Evolutionary conservation across 73 alveolate species (phyloP).

Genomic region (Uronychia setigera): DNA sequence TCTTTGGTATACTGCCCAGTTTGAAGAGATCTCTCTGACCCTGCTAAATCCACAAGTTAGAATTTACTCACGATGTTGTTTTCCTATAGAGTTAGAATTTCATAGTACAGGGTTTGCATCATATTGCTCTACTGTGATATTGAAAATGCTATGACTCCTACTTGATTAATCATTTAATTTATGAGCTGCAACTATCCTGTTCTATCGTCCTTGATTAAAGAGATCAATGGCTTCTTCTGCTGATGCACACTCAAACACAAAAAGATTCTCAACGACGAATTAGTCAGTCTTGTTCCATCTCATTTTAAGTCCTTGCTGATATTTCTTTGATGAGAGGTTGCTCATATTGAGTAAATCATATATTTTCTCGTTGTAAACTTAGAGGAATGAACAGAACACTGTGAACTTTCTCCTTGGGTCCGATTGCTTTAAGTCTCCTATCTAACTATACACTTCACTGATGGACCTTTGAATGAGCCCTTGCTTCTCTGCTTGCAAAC

Average conservation of each 20-base stretch:
- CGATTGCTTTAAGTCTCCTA: too few species aligned
- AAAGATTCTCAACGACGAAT: constrained; percentile 73
- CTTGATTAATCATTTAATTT: constrained; percentile 65
- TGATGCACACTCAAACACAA: constrained; percentile 60
- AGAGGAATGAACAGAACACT: constrained; percentile 41
- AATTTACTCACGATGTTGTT: constrained; percentile 76
- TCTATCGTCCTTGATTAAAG: constrained; percentile 65
- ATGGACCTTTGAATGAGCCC: too few species aligned
- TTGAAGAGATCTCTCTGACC: constrained; percentile 84
- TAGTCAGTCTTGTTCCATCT: constrained; percentile 71
- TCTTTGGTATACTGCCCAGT: constrained; percentile 84
- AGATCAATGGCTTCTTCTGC: constrained; percentile 67
- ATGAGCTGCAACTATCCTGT: constrained; percentile 75
- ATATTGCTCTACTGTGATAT: constrained; percentile 84
- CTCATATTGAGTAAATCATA: constrained; percentile 68
- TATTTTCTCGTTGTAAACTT: constrained; percentile 79
- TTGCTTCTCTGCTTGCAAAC: too few species aligned
- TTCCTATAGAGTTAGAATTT: constrained; percentile 36
- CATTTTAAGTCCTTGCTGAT: constrained; percentile 65
- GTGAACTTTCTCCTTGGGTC: constrained; percentile 2
- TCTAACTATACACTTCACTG: too few species aligned
- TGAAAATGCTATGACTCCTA: constrained; percentile 74
- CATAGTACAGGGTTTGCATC: too few species aligned
- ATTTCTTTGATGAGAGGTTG: too few species aligned
- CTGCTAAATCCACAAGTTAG: constrained; percentile 92